A percentile compares a stretch with the other conserved stretches of the same genome.
Evolutionary conservation across 768 basidiomycete species (phyloP).

Genomic region (Boletus edulis): DNA sequence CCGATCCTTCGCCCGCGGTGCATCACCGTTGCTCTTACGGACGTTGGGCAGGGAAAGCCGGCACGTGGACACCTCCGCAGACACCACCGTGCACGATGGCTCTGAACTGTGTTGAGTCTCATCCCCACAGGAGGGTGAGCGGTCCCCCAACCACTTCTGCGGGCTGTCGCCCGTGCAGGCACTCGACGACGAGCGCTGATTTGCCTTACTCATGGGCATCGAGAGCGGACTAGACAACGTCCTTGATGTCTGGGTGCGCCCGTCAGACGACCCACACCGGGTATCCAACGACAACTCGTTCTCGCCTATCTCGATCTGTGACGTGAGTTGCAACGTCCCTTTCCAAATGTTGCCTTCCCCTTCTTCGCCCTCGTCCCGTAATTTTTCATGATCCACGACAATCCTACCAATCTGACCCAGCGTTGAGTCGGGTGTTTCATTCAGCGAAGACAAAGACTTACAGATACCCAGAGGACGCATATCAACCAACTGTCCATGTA

Average conservation of each 20-base stretch:
- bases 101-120: no score
- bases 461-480: conserved; percentile 16
- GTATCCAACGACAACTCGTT: neutral
- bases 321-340: conserved; percentile 13
- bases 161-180: neutral
- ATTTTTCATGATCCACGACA: conserved; percentile 11
- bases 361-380: neutral
- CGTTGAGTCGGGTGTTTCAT: neutral
- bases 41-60: neutral
- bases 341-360: neutral
- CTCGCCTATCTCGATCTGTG: conserved; percentile 15
- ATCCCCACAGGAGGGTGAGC: neutral
- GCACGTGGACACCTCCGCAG: neutral
- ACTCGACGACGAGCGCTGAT: neutral
- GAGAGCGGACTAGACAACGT: neutral
- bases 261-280: neutral
- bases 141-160: neutral
- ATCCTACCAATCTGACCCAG: conserved; percentile 16
- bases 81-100: neutral
- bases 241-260: neutral
- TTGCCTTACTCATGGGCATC: neutral
- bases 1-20: neutral
- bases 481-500: conserved; percentile 19
- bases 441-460: conserved; percentile 1
- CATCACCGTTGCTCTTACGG: neutral